Percentiles rank a stretch among this genome's conserved stretches.
These are phyloP conservation scores for Alternaria viburni DNA, from an alignment of 2,329 filamentous ascomycete genomes.

Conservation along the genomic window DNA sequence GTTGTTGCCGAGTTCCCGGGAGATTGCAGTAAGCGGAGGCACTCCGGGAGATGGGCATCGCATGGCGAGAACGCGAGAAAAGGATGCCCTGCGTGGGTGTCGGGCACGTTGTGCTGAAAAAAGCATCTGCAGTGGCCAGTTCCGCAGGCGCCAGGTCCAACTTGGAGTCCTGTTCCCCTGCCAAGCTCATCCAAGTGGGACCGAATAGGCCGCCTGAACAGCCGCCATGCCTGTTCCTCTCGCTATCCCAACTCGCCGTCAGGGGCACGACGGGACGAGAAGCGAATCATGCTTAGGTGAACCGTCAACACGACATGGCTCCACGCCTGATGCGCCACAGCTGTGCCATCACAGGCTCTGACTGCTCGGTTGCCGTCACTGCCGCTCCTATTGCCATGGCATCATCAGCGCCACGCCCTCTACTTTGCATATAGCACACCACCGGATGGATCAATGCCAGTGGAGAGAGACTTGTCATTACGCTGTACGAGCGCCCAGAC, in stretches of 20 bases:
- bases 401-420: background rate
- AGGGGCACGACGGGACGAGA: constrained; percentile 27
- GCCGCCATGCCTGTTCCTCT: constrained; percentile 33
- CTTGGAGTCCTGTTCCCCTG: constrained; percentile 31
- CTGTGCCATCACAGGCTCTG: background rate
- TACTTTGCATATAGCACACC: background rate
- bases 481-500: constrained; percentile 11
- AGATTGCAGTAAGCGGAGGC: constrained; percentile 5
- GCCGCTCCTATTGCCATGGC: background rate
- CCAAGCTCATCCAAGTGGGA: constrained; percentile 33
- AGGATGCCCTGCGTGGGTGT: background rate
- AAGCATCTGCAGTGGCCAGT: constrained; percentile 9
- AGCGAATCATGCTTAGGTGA: constrained; percentile 31
- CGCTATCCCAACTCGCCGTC: constrained; percentile 24
- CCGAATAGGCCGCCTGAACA: constrained; percentile 13
- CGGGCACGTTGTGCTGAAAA: constrained; percentile 3
- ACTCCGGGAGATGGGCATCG: constrained; percentile 10
- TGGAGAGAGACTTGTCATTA: background rate
- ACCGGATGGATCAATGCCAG: background rate
- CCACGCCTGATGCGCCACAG: constrained; percentile 18
- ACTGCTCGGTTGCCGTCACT: background rate
- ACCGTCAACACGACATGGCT: constrained; percentile 11
- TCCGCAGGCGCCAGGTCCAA: constrained; percentile 15
- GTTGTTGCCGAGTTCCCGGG: constrained; percentile 1
- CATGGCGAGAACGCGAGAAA: background rate